Conservation (phyloP, 106 monocot species). For the Phalaenopsis aphrodite region DNA sequence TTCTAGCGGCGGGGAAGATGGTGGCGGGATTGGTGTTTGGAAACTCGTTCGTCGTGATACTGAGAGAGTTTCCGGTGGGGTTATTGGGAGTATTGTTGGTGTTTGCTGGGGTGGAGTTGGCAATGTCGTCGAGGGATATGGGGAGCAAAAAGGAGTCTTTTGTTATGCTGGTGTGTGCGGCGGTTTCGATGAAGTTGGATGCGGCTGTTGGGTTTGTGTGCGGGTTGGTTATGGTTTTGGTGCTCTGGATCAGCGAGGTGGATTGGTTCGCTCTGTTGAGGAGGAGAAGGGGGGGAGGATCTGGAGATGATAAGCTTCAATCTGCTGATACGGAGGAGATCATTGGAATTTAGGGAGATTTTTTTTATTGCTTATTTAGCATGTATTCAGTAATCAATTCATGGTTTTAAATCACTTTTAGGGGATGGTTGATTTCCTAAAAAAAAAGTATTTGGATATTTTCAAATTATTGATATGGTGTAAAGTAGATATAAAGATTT, state of each 20-base stretch:
- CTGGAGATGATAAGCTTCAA: too few relatives aligned
- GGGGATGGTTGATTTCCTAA: too few relatives aligned
- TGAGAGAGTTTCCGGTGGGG: constrained; percentile 74
- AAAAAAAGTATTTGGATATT: too few relatives aligned
- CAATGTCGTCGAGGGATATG: constrained; percentile 96
- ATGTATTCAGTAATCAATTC: too few relatives aligned
- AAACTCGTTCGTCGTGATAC: constrained; percentile 62
- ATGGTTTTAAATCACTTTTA: too few relatives aligned
- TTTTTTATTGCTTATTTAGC: too few relatives aligned
- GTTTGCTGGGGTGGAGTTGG: constrained; percentile 89
- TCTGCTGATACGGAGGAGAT: too few relatives aligned
- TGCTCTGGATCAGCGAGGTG: constrained; percentile 42
- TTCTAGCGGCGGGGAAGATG: constrained; percentile 69
- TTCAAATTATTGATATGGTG: too few relatives aligned
- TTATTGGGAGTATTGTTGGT: constrained; percentile 81
- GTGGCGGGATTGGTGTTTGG: constrained; percentile 60
- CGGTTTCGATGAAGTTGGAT: constrained; percentile 73
- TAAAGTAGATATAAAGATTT: too few relatives aligned
- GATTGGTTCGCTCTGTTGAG: too few relatives aligned
- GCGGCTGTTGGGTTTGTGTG: constrained; percentile 77
- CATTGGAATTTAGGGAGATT: too few relatives aligned
- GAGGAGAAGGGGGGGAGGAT: too few relatives aligned
- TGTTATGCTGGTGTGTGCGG: constrained; percentile 84
- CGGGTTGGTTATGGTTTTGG: constrained; percentile 43
- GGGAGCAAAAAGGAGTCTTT: constrained; percentile 79